These are phyloP conservation scores for Bipolaris bicolor DNA, from an alignment of 2,329 filamentous ascomycete species.

Conservation along the genomic window DNA sequence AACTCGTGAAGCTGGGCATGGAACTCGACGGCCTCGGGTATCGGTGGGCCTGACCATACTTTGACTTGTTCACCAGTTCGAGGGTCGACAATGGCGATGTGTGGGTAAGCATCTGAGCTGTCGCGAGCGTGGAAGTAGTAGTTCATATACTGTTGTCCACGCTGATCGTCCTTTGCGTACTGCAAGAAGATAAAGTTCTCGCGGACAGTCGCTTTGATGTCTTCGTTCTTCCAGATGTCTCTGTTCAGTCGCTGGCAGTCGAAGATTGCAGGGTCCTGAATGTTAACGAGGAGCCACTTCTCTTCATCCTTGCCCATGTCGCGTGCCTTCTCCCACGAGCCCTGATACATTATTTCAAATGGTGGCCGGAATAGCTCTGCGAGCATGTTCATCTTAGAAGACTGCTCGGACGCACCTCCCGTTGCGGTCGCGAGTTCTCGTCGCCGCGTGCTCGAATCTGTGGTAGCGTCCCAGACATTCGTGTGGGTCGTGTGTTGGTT, in stretches of 20 bases:
- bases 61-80: conserved; percentile 97
- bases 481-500: conserved; percentile 65
- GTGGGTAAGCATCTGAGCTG: conserved; percentile 87
- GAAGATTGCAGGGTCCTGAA: conserved; percentile 92
- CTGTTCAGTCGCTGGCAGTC: conserved; percentile 93
- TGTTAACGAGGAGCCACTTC: conserved; percentile 95
- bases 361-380: conserved; percentile 93
- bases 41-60: conserved; percentile 86
- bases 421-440: conserved; percentile 65
- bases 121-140: conserved; percentile 87
- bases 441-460: conserved; percentile 56
- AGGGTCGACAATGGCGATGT: conserved; percentile 94
- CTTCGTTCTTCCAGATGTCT: conserved; percentile 91
- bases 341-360: conserved; percentile 81
- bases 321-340: conserved; percentile 83
- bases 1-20: conserved; percentile 93
- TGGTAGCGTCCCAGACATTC: conserved; percentile 65
- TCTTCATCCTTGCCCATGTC: conserved; percentile 83
- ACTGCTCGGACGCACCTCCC: conserved; percentile 68
- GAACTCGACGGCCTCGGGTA: conserved; percentile 78
- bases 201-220: conserved; percentile 77
- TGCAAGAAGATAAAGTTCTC: conserved; percentile 98
- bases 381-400: conserved; percentile 75
- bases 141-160: conserved; percentile 79
- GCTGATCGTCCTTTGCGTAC: conserved; percentile 83